Evolutionary conservation across 2,329 filamentous ascomycete genomes (phyloP), one percentile per base, ranked within the genome.

Genomic region (Apiospora phragmitis): DNA sequence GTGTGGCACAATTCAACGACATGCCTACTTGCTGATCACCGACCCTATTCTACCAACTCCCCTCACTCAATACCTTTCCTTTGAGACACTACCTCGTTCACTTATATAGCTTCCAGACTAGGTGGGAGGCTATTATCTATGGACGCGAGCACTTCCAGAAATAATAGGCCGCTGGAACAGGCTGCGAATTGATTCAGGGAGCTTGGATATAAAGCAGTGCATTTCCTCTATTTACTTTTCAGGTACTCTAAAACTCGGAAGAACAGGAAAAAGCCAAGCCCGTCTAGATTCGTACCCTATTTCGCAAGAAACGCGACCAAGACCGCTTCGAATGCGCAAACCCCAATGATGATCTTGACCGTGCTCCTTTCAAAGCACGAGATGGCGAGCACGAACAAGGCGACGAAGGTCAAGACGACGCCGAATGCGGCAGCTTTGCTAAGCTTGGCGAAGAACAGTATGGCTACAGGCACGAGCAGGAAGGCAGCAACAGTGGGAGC

Each of bases 341-440:
- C 55, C 55, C 55, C 55, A 3, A 62, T 24, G 55, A 62, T 62
- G 32, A 62, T 38, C 32, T 62, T 62, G 55, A 62, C 55, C 18
- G 55, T 62, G 29, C 55, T 62, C 55, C 65, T 29, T 7, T 67
- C 65, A 5, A 67, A 67, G 14, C 65, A 43, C 42, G 65, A 67
- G 14, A 67, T 21, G 3, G 29, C 9, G 41, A 45, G 24, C 1
- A 67, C 38, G 12, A 67, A 67, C n/a, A 67, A 41, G 24, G 65
- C n/a, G n/a, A 45, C 38, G 12, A 45, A 67, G 5, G 41, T 14
- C 38, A 67, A 2, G 16, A 67, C 65, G 65, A 67, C 65, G n/a
- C 38, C 41, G 18, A 67, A 67, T 24, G 26, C 38, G 0, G 41
- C 41, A 18, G 65, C 38, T 41, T 45, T 42, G 65, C 12, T 29